These are phyloP conservation scores for Sporothrix humicola DNA, from an alignment of 2,329 filamentous ascomycete genomes.

Conservation along the genomic window DNA sequence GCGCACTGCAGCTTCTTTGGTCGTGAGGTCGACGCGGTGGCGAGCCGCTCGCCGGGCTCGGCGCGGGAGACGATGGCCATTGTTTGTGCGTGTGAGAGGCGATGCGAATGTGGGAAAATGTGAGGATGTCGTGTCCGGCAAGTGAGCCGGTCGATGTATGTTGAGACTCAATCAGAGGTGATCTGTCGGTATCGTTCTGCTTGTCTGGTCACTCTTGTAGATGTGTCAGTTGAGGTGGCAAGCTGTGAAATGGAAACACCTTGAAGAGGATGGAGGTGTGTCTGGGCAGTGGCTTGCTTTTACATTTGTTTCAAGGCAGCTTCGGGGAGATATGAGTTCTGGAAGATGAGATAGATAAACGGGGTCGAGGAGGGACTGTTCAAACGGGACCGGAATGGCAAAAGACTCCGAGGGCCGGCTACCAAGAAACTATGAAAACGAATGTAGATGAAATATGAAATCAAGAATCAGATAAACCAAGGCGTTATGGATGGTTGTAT, in stretches of 20 bases:
- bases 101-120: background rate
- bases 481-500: background rate
- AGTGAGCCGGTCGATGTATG: background rate
- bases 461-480: background rate
- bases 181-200: background rate
- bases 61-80: conserved; percentile 31
- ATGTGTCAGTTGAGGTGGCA: background rate
- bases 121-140: background rate
- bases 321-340: background rate
- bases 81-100: background rate
- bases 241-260: background rate
- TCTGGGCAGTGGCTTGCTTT: background rate
- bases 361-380: background rate
- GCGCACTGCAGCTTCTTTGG: conserved; percentile 28
- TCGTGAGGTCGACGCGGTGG: background rate
- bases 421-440: background rate
- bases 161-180: background rate
- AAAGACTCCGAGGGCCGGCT: background rate
- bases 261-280: background rate
- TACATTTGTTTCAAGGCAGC: conserved; percentile 5
- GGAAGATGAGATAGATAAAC: background rate
- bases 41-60: conserved; percentile 23
- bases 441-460: background rate
- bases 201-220: background rate
- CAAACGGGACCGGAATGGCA: background rate